These are phyloP conservation scores for Beverwykella pulmonaria DNA, from an alignment of 495 filamentous ascomycete species.

Conservation along the genomic window DNA sequence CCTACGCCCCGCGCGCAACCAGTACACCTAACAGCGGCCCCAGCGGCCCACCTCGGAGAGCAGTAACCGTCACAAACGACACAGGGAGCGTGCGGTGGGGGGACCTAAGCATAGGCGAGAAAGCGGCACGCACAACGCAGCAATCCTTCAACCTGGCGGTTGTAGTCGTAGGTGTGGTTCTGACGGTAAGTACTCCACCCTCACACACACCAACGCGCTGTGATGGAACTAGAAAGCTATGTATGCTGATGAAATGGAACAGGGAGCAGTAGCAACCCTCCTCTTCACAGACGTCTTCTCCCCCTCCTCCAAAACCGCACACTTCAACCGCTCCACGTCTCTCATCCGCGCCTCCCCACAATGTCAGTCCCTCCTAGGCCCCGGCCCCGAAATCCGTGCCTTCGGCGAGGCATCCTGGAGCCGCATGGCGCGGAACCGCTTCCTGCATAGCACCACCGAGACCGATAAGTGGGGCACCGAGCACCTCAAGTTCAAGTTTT, in stretches of 20 bases:
- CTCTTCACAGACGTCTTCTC: conserved; percentile 88
- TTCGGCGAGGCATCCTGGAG: conserved; percentile 82
- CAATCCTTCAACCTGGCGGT: conserved; percentile 85
- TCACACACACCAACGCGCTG: too few relatives aligned
- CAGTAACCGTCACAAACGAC: conserved; percentile 78
- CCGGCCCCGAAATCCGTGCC: conserved; percentile 72
- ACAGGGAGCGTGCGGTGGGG: conserved; percentile 79
- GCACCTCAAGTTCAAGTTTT: conserved; percentile 85
- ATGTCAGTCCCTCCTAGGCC: conserved; percentile 75
- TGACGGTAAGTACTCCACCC: conserved; percentile 63
- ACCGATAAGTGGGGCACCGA: conserved; percentile 77
- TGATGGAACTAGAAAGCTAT: too few relatives aligned
- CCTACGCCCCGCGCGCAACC: conserved; percentile 53
- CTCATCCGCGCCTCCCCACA: conserved; percentile 71
- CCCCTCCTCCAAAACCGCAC: conserved; percentile 77
- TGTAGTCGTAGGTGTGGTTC: conserved; percentile 69
- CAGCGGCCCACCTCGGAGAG: conserved; percentile 16
- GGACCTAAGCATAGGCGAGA: conserved; percentile 72
- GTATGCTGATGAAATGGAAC: conserved; percentile 16
- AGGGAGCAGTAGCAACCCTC: conserved; percentile 76
- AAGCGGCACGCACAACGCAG: conserved; percentile 82
- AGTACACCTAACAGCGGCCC: conserved; percentile 39
- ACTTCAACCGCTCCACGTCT: conserved; percentile 86
- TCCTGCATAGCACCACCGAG: conserved; percentile 71
- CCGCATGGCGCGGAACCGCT: conserved; percentile 81